These are phyloP conservation scores for Penicillium sp. DNA, from an alignment of 2,329 filamentous ascomycete genomes.

Conservation along the genomic window DNA sequence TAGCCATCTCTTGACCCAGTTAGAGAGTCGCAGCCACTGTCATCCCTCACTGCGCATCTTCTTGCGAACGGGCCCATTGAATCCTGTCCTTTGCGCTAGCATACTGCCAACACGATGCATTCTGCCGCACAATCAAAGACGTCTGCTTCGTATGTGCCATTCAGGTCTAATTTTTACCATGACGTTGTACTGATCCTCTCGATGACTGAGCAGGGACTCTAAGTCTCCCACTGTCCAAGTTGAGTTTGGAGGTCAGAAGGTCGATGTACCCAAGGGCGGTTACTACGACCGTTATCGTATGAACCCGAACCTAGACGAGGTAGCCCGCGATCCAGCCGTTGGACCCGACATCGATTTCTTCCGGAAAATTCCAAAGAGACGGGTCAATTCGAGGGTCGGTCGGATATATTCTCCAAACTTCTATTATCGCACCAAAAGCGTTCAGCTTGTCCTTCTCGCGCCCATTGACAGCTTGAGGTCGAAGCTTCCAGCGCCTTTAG, in stretches of 20 bases:
- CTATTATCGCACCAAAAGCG: conserved; percentile 15
- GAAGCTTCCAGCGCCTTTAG: conserved; percentile 14
- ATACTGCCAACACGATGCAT: background rate
- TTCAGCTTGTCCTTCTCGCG: conserved; percentile 12
- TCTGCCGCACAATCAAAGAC: background rate
- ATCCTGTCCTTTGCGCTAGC: too few relatives aligned
- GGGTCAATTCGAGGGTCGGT: conserved; percentile 14
- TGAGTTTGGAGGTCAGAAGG: background rate
- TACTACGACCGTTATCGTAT: conserved; percentile 14
- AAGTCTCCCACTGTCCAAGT: background rate
- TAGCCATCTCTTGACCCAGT: too few relatives aligned
- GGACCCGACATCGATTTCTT: conserved; percentile 9
- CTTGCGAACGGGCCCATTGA: too few relatives aligned
- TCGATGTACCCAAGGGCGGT: background rate
- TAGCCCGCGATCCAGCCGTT: conserved; percentile 10
- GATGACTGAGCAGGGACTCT: background rate
- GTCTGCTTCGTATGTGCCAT: background rate
- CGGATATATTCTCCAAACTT: conserved; percentile 14
- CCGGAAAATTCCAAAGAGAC: conserved; percentile 10
- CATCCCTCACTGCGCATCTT: too few relatives aligned
- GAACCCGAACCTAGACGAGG: conserved; percentile 15
- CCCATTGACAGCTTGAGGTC: conserved; percentile 6
- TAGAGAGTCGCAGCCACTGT: too few relatives aligned
- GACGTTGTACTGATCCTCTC: background rate
- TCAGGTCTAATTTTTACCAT: background rate